Conservation (phyloP, 2,329 filamentous ascomycete species). For the Claviceps africana region DNA sequence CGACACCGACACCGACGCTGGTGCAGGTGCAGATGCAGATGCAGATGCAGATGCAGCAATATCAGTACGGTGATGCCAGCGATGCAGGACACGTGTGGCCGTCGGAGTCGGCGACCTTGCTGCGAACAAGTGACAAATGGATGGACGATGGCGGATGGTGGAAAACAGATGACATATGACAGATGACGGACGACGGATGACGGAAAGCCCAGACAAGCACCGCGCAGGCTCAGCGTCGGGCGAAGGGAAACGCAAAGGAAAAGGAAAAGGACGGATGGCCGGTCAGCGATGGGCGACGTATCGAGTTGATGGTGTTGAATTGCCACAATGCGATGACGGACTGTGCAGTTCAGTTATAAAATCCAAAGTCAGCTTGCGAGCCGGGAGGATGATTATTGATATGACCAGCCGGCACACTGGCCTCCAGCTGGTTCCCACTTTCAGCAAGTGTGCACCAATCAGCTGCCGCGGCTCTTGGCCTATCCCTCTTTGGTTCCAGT, state of each 20-base stretch:
- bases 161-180: neutral
- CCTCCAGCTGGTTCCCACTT: no score
- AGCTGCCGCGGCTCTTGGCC: neutral
- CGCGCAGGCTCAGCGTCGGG: neutral
- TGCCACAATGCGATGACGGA: no score
- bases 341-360: no score
- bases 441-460: neutral
- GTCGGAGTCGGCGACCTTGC: slow-evolving; percentile 5
- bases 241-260: no score
- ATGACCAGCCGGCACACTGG: no score
- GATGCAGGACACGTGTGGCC: slow-evolving; percentile 8
- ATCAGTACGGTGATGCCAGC: neutral
- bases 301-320: neutral
- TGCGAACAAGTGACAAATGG: no score
- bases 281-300: neutral
- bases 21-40: neutral
- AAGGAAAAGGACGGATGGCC: no score
- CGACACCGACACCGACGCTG: no score
- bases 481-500: no score
- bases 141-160: neutral
- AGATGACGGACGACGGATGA: neutral
- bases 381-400: no score
- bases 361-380: no score
- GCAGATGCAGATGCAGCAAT: neutral
- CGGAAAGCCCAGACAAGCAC: neutral